Evolutionary conservation across 768 basidiomycete species (phyloP).

Genomic region (Mycena belliarum): DNA sequence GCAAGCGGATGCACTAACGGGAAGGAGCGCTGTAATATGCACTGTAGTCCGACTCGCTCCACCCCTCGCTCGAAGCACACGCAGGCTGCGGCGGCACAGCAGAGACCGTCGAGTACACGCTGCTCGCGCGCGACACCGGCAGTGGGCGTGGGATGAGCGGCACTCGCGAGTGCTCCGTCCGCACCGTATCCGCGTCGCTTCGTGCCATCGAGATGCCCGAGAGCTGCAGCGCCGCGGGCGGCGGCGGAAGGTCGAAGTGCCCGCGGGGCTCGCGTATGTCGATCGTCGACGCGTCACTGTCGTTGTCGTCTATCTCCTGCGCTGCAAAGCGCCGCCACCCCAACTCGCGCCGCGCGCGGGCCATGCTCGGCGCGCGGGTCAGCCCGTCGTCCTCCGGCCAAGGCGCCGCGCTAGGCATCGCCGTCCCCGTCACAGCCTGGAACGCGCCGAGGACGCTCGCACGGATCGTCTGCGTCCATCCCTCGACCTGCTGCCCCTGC

Average conservation of each 20-base stretch:
- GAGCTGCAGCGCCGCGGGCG: neutral
- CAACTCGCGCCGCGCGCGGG: conserved; percentile 6
- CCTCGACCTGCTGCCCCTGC: neutral
- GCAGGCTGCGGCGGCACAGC: neutral
- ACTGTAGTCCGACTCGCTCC: too few species aligned
- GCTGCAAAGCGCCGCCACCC: conserved; percentile 18
- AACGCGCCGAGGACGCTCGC: conserved; percentile 12
- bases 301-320: neutral
- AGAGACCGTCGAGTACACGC: conserved; percentile 9
- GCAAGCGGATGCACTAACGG: neutral
- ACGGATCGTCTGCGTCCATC: conserved; percentile 15
- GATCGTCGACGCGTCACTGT: neutral
- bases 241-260: neutral
- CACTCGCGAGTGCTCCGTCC: conserved; percentile 9
- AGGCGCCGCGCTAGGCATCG: neutral
- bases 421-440: conserved; percentile 11
- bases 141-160: conserved; percentile 4
- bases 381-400: conserved; percentile 8
- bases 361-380: conserved; percentile 14
- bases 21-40: too few species aligned
- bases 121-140: conserved; percentile 8
- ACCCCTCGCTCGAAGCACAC: too few species aligned
- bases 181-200: neutral
- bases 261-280: too few species aligned
- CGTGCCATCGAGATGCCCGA: neutral